phyloP scores from a whole-genome alignment of 768 basidiomycete species.

The Lentinus tigrinus region DNA sequence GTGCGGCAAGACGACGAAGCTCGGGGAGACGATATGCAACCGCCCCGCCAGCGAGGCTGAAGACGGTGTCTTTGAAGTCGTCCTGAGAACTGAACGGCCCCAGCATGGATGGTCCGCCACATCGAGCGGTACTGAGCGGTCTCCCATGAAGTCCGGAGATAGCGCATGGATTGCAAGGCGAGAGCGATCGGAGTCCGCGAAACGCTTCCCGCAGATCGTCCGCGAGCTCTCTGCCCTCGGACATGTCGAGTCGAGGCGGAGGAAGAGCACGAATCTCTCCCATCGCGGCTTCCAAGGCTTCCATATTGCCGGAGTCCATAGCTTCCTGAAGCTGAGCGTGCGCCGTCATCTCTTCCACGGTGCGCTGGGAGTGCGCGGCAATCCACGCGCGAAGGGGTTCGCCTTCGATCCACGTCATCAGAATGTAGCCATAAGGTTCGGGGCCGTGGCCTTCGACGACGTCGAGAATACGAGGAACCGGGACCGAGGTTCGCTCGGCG shows the following conservation, averaged over 20 bases:
- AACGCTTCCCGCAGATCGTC: conserved; percentile 1
- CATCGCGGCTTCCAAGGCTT: not conserved
- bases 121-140: not conserved
- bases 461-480: conserved; percentile 17
- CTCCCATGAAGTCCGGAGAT: not conserved
- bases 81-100: conserved; percentile 1
- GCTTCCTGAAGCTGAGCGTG: not conserved
- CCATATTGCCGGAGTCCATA: not conserved
- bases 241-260: not conserved
- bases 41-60: not conserved
- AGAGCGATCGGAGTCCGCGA: conserved; percentile 1
- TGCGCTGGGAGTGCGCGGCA: not conserved
- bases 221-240: not conserved
- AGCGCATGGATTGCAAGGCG: not conserved
- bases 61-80: not conserved
- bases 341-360: not conserved
- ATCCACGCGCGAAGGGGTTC: not conserved
- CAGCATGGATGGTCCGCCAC: not conserved
- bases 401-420: conserved; percentile 15
- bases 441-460: not conserved
- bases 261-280: not conserved
- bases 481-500: conserved; percentile 18
- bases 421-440: not conserved
- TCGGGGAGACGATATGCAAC: not conserved
- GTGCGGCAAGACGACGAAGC: not conserved